Base-by-base conservation (phyloP, 1,139 yeast genomes). In the Pichia sorboxylosa region DNA sequence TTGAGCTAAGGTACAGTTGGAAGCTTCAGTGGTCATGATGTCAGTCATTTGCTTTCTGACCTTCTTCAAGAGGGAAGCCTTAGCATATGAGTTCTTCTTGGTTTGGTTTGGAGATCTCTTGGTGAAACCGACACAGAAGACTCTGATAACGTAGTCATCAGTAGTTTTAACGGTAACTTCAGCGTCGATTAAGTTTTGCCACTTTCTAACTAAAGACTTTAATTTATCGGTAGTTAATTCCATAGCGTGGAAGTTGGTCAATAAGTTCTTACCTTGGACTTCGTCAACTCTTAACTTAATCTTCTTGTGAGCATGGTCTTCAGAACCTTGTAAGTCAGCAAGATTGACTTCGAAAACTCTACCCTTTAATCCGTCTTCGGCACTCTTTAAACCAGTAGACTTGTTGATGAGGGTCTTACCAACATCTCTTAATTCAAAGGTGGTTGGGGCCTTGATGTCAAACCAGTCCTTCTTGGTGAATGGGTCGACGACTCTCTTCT, bases 401-500 rank as follows among this genome's bases (percentile, higher is more conserved):
- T 81, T 80, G 90, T 83, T 83, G 63, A 83, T 87, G 57, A 83
- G 69, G 52, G 94, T 83, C 79, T 82, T 82, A 64, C 94, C 94
- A 58, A 81, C 93, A 59, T 80, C 79, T 67, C 93, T 80, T 79
- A 79, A 79, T 66, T 81, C 93, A 57, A 82, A 83, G 55, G 93
- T 81, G 59, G 94, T 75, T 59, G 94, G 94, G 50, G 94, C 94
- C 73, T 83, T 82, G 69, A 83, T 79, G 38, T 78, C 87, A 66
- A 70, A 83, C 94, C 94, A 82, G 58, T 82, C 94, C 72, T 83
- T 83, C 64, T 81, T 80, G 76, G 90, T 70, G 83, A 82, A 82
- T 60, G 94, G 93, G 74, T 82, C 94, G 53, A 81, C 87, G 62
- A 77, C 84, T 78, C 76, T 82, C 87, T 82, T 83, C 92, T 83